Evolutionary conservation across 352 stramenopile genomes (phyloP), one percentile per base, ranked within the genome.

Genomic region (Phytophthora colocasiae): DNA sequence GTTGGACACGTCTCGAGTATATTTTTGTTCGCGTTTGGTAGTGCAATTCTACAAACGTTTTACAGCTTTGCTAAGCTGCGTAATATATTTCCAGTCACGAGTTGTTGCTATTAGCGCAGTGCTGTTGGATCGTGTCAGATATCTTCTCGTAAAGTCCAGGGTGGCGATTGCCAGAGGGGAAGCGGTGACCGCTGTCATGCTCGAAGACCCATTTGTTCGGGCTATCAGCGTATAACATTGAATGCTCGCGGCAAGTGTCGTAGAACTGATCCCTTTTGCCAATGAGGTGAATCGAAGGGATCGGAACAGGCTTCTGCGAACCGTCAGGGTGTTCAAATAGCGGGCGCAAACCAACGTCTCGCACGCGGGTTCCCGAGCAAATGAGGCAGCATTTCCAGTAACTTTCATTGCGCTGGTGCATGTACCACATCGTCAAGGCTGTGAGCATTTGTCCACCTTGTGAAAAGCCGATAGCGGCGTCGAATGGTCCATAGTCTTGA

Each of bases 381-480:
- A 75, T 82, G 26, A 90, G 49, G 39, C 68, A 77, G 43, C 82
- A 63, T 31, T 83, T 83, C 79, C 79, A 90, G 44, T 66, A 57
- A 0, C 44, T 38, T 39, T 46, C 46, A 10, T 66, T 72, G 19
- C 63, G 57, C 29, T 78, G 44, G 12, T 77, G 51, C 44, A 77
- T 58, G 26, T 71, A 81, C 45, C 68, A 73, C 72, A 81, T 80
- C 14, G 75, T 70, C 41, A 85, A 58, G 8, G 71, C 60, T 7
- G 75, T 84, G 51, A 81, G 54, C 44, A 90, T 59, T 36, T 83
- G 71, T 1, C 58, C 75, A 36, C 84, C 82, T 34, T 93, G 84
- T 11, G 80, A 93, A 49, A 93, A 93, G 5, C 78, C 79, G 19
- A 90, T 8, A 39, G 75, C 73, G 9, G 80, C 73, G 44, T 92